Percentiles rank a stretch among this genome's conserved stretches.
Evolutionary conservation across 163 green algal species (phyloP).

Genomic region (Smithsoniella earleae): DNA sequence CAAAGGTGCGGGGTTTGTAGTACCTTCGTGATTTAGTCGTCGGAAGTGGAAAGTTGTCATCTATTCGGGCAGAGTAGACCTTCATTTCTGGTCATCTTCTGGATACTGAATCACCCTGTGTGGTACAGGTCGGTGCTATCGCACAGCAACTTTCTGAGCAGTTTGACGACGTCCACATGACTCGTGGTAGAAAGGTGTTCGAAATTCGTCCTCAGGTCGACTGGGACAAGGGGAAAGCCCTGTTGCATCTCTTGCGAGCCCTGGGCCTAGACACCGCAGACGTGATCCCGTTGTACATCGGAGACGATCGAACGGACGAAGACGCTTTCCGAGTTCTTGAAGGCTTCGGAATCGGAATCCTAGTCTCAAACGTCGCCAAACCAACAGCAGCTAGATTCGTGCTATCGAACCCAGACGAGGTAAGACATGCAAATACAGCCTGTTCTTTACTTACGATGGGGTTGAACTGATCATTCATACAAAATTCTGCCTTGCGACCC

Average conservation of each 20-base stretch:
- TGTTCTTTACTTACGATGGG: not conserved
- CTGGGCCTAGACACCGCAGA: constrained; percentile 56
- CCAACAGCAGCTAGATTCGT: constrained; percentile 64
- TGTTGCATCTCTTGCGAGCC: constrained; percentile 77
- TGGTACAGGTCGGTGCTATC: too few species aligned
- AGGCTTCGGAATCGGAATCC: constrained; percentile 62
- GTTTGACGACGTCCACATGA: constrained; percentile 71
- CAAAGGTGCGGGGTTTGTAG: constrained; percentile 34
- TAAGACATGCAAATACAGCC: constrained; percentile 39
- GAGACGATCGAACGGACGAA: constrained; percentile 95
- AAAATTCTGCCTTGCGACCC: not conserved
- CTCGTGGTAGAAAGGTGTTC: constrained; percentile 82
- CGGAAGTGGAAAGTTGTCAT: too few species aligned
- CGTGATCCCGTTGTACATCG: constrained; percentile 89
- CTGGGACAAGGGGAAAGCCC: constrained; percentile 92
- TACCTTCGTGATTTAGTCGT: too few species aligned
- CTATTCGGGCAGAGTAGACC: too few species aligned
- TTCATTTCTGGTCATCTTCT: too few species aligned
- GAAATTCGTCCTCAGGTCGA: constrained; percentile 84
- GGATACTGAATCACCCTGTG: too few species aligned
- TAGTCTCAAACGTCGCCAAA: constrained; percentile 76
- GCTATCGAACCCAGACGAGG: constrained; percentile 64
- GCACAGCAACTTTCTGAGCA: too few species aligned
- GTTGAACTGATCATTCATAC: not conserved
- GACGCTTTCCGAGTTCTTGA: constrained; percentile 77